phyloP scores from a whole-genome alignment of 2,329 filamentous ascomycete genomes.

The Macrophomina pseudophaseolina region DNA sequence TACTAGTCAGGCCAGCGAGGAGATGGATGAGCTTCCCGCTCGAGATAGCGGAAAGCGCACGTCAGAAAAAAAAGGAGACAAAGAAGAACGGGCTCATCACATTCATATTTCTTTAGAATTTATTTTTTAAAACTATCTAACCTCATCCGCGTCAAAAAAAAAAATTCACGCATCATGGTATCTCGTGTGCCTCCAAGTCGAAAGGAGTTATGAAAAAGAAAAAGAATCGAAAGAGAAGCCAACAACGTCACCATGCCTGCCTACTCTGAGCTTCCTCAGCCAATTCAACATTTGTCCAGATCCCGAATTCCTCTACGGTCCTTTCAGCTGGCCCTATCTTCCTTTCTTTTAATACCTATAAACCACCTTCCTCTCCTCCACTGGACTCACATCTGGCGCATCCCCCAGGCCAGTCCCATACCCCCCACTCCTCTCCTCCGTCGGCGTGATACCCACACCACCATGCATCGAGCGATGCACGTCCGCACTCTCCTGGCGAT shows the following conservation, averaged over 20 bases:
- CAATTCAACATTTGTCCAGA: not conserved
- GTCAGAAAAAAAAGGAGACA: not conserved
- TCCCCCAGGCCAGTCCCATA: not conserved
- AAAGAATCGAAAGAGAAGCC: not conserved
- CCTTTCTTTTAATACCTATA: conserved; percentile 23
- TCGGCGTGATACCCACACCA: conserved; percentile 26
- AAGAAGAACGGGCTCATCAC: not conserved
- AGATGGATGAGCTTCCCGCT: too few species aligned
- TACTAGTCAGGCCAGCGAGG: too few species aligned
- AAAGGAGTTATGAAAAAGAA: not conserved
- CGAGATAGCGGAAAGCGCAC: too few species aligned
- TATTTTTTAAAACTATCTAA: not conserved
- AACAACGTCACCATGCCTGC: not conserved
- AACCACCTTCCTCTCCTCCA: conserved; percentile 23
- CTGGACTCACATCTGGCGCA: conserved; percentile 24
- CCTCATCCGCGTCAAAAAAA: not conserved
- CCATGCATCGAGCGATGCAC: conserved; percentile 56
- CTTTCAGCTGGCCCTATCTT: not conserved
- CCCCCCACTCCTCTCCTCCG: not conserved
- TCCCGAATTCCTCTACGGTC: not conserved
- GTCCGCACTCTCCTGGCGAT: conserved; percentile 49
- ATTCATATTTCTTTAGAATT: not conserved
- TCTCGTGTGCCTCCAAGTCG: conserved; percentile 12
- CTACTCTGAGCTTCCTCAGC: too few species aligned
- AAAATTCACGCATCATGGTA: conserved; percentile 4